Conservation (phyloP, 306 rosid species). For the Sindora glabra region DNA sequence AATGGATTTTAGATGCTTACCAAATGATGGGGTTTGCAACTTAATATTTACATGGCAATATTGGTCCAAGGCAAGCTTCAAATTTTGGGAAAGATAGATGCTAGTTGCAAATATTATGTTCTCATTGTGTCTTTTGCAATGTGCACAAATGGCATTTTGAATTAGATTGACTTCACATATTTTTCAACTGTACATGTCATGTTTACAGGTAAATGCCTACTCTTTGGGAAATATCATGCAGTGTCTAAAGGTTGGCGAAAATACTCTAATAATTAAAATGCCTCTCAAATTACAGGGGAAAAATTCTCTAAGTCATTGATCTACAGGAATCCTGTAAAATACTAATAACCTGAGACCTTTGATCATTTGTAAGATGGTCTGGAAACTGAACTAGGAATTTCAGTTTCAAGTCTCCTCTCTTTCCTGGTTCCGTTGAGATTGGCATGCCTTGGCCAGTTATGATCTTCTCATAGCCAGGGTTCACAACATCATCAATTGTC, state of each 20-base stretch:
- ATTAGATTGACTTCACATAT: too few relatives aligned
- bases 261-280: not conserved
- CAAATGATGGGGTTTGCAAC: too few relatives aligned
- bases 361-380: slow-evolving; percentile 33
- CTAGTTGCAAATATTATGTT: too few relatives aligned
- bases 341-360: slow-evolving; percentile 41
- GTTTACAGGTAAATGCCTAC: too few relatives aligned
- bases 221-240: too few relatives aligned
- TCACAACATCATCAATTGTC: slow-evolving; percentile 38
- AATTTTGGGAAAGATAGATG: too few relatives aligned
- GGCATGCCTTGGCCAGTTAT: slow-evolving; percentile 72
- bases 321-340: slow-evolving; percentile 37
- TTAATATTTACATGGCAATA: too few relatives aligned
- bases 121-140: too few relatives aligned
- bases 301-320: not conserved
- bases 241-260: not conserved
- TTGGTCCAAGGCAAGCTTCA: too few relatives aligned
- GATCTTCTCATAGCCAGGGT: slow-evolving; percentile 49
- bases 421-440: slow-evolving; percentile 24
- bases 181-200: too few relatives aligned
- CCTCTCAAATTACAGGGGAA: not conserved
- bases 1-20: too few relatives aligned
- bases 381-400: slow-evolving; percentile 68
- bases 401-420: slow-evolving; percentile 57
- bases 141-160: too few relatives aligned